phyloP scores from a whole-genome alignment of 345 rosid genomes.

The Barbarea vulgaris region DNA sequence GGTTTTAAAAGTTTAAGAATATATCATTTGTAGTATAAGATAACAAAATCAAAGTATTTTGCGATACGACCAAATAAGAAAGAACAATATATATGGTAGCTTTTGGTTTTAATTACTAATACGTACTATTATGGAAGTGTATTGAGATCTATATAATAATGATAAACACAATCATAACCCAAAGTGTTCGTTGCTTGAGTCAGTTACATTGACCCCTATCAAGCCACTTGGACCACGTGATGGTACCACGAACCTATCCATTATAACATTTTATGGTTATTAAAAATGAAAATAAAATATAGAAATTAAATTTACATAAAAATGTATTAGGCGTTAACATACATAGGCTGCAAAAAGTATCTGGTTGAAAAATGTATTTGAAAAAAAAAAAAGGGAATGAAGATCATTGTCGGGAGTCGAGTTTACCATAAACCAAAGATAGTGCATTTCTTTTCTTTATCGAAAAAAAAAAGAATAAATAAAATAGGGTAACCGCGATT shows the following conservation, averaged over 20 bases:
- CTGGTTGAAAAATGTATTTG: neutral
- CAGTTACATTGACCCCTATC: slow-evolving; percentile 36
- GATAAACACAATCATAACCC: neutral
- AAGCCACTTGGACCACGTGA: slow-evolving; percentile 31
- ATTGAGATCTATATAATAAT: neutral
- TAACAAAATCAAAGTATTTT: neutral
- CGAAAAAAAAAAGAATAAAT: no score
- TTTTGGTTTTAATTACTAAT: neutral
- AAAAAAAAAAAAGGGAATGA: neutral
- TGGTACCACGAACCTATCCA: slow-evolving; percentile 28
- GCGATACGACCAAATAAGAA: neutral
- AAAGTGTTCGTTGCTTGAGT: slow-evolving; percentile 34
- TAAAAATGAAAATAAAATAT: neutral
- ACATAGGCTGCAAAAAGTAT: neutral
- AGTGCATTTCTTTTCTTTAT: no score
- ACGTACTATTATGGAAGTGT: neutral
- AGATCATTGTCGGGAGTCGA: no score
- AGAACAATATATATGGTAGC: neutral
- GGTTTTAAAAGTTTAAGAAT: no score
- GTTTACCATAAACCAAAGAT: no score
- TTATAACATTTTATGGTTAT: neutral
- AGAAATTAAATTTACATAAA: neutral
- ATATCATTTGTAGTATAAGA: neutral
- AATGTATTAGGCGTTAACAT: neutral
- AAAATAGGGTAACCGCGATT: no score